A percentile compares a stretch with the other conserved stretches of the same genome.
Evolutionary conservation across 805 yeast species (phyloP).

Genomic region (Hanseniaspora taiwanica): DNA sequence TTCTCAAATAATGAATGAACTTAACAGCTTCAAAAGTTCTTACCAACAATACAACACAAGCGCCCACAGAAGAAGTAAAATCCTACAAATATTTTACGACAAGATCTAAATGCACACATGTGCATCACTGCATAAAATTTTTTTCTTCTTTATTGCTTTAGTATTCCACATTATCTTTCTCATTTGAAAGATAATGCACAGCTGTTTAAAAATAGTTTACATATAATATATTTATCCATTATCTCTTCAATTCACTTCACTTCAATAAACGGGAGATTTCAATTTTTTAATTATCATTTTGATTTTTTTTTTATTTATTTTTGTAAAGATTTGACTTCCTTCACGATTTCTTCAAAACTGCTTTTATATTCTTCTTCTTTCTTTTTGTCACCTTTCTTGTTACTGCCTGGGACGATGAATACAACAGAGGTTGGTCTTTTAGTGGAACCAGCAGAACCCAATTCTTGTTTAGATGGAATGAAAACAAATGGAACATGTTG

Average conservation of each 20-base stretch:
- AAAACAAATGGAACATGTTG: constrained; percentile 80
- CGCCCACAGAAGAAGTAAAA: too few relatives aligned
- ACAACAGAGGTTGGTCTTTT: constrained; percentile 98
- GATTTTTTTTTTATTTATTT: not conserved
- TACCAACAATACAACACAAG: too few relatives aligned
- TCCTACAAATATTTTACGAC: too few relatives aligned
- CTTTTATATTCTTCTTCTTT: constrained; percentile 81
- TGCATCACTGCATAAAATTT: too few relatives aligned
- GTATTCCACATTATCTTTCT: too few relatives aligned
- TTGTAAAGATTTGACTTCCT: constrained; percentile 48
- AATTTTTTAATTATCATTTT: not conserved
- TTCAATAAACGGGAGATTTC: not conserved
- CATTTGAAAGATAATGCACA: too few relatives aligned
- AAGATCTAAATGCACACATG: too few relatives aligned
- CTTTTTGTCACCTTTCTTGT: constrained; percentile 59
- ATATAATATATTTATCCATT: too few relatives aligned
- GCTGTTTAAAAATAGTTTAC: not conserved
- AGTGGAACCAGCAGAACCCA: constrained; percentile 98
- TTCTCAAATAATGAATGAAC: too few relatives aligned
- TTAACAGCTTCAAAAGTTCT: too few relatives aligned
- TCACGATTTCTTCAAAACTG: constrained; percentile 82
- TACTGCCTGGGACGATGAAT: constrained; percentile 93
- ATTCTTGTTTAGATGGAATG: constrained; percentile 93
- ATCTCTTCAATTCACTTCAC: too few relatives aligned
- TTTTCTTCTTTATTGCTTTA: too few relatives aligned